Evolutionary conservation across 768 basidiomycete genomes (phyloP).

Genomic region (Tylopilus plumbeoviolaceoides): DNA sequence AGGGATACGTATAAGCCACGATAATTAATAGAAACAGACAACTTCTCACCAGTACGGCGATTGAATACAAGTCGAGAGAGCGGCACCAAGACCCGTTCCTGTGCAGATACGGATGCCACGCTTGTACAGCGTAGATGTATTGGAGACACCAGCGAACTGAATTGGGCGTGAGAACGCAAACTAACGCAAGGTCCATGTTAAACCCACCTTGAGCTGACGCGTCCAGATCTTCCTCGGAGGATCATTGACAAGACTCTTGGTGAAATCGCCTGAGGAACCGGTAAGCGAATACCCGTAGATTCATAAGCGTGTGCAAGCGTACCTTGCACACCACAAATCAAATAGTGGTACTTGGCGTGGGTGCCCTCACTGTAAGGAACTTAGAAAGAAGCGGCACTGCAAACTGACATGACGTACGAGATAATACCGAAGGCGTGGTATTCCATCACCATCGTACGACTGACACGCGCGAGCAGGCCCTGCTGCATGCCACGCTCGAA

Average conservation of each 20-base stretch:
- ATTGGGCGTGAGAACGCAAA: constrained; percentile 3
- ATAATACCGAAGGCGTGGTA: constrained; percentile 82
- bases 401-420: constrained; percentile 43
- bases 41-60: constrained; percentile 59
- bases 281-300: not conserved
- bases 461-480: constrained; percentile 70
- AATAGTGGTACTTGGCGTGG: constrained; percentile 72
- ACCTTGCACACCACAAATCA: constrained; percentile 79
- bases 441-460: constrained; percentile 70
- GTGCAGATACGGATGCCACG: constrained; percentile 81
- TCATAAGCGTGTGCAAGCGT: not conserved
- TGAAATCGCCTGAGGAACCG: constrained; percentile 59
- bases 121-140: constrained; percentile 75
- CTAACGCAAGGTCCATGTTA: not conserved
- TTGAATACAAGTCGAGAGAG: constrained; percentile 75
- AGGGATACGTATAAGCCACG: constrained; percentile 1
- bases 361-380: constrained; percentile 52
- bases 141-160: constrained; percentile 78
- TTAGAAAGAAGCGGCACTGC: constrained; percentile 5
- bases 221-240: constrained; percentile 75
- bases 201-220: constrained; percentile 65
- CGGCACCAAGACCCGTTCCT: constrained; percentile 77
- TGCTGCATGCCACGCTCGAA: constrained; percentile 85
- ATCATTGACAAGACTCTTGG: constrained; percentile 61
- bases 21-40: not conserved